These are phyloP conservation scores for Fusarium napiforme DNA, from an alignment of 2,329 filamentous ascomycete species.

Conservation along the genomic window DNA sequence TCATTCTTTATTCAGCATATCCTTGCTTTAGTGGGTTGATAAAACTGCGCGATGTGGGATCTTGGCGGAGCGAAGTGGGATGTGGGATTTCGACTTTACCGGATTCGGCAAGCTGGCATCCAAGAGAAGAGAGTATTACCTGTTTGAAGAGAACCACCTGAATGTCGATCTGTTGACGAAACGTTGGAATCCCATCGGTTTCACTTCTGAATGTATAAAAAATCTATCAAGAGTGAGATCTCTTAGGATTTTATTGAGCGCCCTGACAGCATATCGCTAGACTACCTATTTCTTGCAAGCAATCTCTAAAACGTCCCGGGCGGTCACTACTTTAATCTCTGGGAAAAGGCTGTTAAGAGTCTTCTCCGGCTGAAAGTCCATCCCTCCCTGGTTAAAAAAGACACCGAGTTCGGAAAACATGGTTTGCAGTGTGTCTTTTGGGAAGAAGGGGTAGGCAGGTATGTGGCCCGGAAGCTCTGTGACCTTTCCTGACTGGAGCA, in stretches of 20 bases:
- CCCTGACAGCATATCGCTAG: no score
- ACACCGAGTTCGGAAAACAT: not conserved
- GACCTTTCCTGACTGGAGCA: not conserved
- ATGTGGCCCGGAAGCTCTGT: not conserved
- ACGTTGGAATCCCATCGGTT: no score
- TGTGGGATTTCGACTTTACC: not conserved
- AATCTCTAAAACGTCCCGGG: not conserved
- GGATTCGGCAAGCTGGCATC: not conserved
- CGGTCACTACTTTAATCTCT: fast-evolving
- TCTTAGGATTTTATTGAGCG: no score
- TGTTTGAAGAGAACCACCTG: no score
- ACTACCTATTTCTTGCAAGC: not conserved
- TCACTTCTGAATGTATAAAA: no score
- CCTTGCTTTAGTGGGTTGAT: no score
- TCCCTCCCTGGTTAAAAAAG: not conserved
- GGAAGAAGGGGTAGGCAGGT: not conserved
- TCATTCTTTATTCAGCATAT: no score
- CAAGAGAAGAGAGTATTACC: not conserved
- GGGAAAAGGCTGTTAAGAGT: not conserved
- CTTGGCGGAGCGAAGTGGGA: not conserved
- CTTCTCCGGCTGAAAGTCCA: not conserved
- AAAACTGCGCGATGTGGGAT: not conserved
- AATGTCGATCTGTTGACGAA: no score
- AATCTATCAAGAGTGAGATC: no score
- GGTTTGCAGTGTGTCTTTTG: not conserved